Evolutionary conservation across 2,329 filamentous ascomycete species (phyloP).

Genomic region (Dothideomycetidae sp.): DNA sequence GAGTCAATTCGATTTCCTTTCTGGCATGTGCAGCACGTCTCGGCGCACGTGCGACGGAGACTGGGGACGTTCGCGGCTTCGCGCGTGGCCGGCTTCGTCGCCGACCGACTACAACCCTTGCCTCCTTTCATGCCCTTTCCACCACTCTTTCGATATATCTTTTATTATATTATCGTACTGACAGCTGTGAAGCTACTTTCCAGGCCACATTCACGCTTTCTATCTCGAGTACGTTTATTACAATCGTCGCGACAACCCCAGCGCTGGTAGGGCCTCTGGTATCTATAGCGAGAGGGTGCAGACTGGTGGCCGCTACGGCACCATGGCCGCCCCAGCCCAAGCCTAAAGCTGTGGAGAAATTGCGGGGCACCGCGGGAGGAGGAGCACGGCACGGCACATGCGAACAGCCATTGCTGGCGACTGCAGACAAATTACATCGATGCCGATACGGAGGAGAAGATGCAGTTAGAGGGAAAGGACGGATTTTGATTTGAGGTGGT

Average conservation of each 20-base stretch:
- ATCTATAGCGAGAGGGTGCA: slow-evolving; percentile 63
- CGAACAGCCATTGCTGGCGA: no score
- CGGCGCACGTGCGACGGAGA: no score
- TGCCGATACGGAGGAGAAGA: background rate
- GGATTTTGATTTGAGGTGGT: background rate
- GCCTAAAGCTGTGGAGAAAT: slow-evolving; percentile 31
- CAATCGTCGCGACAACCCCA: slow-evolving; percentile 51
- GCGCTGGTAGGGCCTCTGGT: slow-evolving; percentile 50
- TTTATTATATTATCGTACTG: background rate
- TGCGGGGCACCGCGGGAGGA: no score
- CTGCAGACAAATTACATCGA: no score
- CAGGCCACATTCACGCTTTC: slow-evolving; percentile 61
- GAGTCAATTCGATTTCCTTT: slow-evolving; percentile 11
- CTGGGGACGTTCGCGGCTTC: no score
- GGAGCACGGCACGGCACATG: no score
- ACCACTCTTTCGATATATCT: no score
- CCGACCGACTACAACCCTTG: no score
- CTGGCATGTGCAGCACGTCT: no score
- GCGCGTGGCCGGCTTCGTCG: no score
- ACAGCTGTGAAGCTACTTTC: slow-evolving; percentile 45
- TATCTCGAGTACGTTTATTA: slow-evolving; percentile 77
- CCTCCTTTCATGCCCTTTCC: no score
- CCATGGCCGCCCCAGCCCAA: slow-evolving; percentile 27
- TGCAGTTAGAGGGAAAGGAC: background rate
- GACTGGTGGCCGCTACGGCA: slow-evolving; percentile 40